phyloP scores from a whole-genome alignment of 2,329 filamentous ascomycete species.

The Ilyonectria robusta region DNA sequence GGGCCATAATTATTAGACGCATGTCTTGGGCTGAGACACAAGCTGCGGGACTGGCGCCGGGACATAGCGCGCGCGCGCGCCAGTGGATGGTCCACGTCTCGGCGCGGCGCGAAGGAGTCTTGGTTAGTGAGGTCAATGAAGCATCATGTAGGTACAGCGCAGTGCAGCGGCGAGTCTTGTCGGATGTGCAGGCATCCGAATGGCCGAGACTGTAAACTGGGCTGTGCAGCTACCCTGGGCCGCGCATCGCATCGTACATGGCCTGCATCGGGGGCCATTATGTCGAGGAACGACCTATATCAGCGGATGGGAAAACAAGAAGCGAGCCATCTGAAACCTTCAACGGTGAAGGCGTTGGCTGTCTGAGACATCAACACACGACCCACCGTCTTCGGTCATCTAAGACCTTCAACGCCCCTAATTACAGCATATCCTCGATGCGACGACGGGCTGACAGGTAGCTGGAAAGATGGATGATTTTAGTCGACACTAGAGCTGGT shows the following conservation, averaged over 20 bases:
- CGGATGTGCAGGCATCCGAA: slow-evolving; percentile 26
- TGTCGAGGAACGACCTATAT: slow-evolving; percentile 1
- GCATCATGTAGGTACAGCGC: background rate
- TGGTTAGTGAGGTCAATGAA: background rate
- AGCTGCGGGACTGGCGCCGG: slow-evolving; percentile 17
- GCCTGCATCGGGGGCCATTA: slow-evolving; percentile 11
- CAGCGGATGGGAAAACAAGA: background rate
- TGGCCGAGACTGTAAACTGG: slow-evolving; percentile 18
- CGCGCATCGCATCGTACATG: slow-evolving; percentile 15
- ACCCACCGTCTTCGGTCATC: background rate
- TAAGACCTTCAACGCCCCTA: background rate
- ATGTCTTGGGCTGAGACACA: slow-evolving; percentile 40
- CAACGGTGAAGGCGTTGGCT: slow-evolving; percentile 19
- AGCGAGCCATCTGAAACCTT: slow-evolving; percentile 28
- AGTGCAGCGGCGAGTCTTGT: slow-evolving; percentile 2
- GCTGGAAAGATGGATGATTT: background rate
- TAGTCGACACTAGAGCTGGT: slow-evolving; percentile 8
- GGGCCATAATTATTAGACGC: slow-evolving; percentile 15
- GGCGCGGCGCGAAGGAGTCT: slow-evolving; percentile 11
- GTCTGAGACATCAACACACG: slow-evolving; percentile 9
- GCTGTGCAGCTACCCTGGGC: slow-evolving; percentile 11
- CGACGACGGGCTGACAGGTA: slow-evolving; percentile 10
- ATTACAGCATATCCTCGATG: slow-evolving; percentile 8
- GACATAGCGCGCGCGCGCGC: slow-evolving; percentile 11
- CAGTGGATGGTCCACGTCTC: slow-evolving; percentile 12